Evolutionary conservation across 306 rosid genomes (phyloP).

Genomic region (Hippophae tibetana): DNA sequence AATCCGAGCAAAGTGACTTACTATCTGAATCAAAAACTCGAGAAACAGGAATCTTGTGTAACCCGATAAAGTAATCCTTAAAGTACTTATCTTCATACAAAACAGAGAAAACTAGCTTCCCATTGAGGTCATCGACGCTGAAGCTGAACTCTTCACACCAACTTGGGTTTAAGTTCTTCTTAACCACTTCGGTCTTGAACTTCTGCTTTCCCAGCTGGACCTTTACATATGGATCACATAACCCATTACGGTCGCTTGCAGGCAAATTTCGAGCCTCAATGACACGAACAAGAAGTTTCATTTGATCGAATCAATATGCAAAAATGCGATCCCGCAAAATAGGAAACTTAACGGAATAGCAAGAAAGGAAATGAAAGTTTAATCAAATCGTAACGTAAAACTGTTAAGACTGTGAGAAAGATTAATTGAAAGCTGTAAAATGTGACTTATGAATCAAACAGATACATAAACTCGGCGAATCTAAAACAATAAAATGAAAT

Average conservation of each 20-base stretch:
- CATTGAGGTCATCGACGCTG: slow-evolving; percentile 70
- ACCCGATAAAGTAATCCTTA: slow-evolving; percentile 64
- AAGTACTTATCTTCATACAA: slow-evolving; percentile 80
- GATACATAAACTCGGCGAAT: no score
- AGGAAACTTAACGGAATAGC: neutral
- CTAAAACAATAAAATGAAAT: no score
- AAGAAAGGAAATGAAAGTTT: neutral
- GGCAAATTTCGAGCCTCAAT: slow-evolving; percentile 68
- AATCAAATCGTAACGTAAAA: no score
- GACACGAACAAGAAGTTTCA: slow-evolving; percentile 78
- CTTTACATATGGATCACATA: slow-evolving; percentile 65
- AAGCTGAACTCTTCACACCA: slow-evolving; percentile 81
- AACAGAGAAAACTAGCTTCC: slow-evolving; percentile 47
- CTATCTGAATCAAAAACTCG: slow-evolving; percentile 49
- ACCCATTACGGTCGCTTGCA: slow-evolving; percentile 47
- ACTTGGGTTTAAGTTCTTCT: slow-evolving; percentile 58
- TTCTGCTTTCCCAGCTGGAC: slow-evolving; percentile 73
- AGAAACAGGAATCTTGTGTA: slow-evolving; percentile 49
- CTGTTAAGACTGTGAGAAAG: no score
- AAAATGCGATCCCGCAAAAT: neutral
- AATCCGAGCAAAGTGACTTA: slow-evolving; percentile 52
- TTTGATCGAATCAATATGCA: slow-evolving; percentile 6
- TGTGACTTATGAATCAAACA: no score
- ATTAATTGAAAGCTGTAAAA: no score
- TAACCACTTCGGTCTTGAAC: slow-evolving; percentile 61